Evolutionary conservation across 1,139 yeast species (phyloP), one percentile per base, ranked within the genome.

Genomic region (Magnusiomyces paraingens): DNA sequence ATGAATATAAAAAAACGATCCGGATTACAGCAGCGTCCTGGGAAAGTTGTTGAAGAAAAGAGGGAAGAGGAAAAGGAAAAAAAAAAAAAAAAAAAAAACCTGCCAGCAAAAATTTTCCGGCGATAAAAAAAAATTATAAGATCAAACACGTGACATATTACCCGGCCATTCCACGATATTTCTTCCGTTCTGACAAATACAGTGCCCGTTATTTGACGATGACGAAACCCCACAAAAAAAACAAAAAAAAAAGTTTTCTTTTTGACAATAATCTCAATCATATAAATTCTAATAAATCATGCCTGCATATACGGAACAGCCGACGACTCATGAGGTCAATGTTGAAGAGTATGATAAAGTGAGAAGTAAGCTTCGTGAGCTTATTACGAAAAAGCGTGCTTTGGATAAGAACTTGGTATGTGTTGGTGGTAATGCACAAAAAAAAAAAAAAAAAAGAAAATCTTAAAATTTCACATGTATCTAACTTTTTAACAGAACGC

Each of bases 361-460:
- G 62, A 84, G 84, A 66, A 78, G 81, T 62, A 82, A 84, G 62
- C 80, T 91, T 18, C 82, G 83, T 44, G 82, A 80, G 56, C 80
- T 84, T 54, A 76, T 91, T 39, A 69, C 77, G 49, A 79, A 80
- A 62, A 86, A 88, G 68, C 82, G 82, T 53, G 79, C 76, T 49
- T 71, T 87, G 35, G 91, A 86, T 59, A 78, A 80, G 45, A 80
- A 80, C 61, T 75, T 88, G 52, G 78, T 78, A 42, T 70, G 55
- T 42, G 1, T 15, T 14, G 20, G 15, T 21, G 18, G 18, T n/a
- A 47, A 14, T 38, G 41, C 5, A 3, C 41, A 38, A 17, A n/a
- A 38, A 38, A 38, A 38, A 10, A 38, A n/a, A n/a, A 38, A 15
- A 14, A 10, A 14, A n/a, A 15, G 41, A 14, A 38, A 14, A 15